Conservation (phyloP, 768 basidiomycete species). For the Tylopilus cervinicoccineus region DNA sequence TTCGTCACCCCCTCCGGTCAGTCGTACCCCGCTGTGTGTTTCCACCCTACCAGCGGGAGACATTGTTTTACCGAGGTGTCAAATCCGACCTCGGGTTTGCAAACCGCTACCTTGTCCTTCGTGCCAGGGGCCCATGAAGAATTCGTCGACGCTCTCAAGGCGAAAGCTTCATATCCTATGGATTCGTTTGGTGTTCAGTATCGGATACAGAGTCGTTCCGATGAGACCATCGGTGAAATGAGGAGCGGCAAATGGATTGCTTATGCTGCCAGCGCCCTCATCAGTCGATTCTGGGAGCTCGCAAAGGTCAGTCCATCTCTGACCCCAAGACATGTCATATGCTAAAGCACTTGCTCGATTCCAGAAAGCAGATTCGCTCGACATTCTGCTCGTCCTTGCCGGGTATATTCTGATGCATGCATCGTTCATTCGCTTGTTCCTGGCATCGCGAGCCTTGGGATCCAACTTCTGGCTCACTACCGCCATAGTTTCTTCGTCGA, state of each 20-base stretch:
- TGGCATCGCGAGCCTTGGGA: slow-evolving; percentile 83
- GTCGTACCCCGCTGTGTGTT: slow-evolving; percentile 51
- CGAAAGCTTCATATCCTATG: slow-evolving; percentile 24
- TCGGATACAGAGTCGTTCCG: slow-evolving; percentile 44
- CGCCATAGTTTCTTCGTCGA: slow-evolving; percentile 75
- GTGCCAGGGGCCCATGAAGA: slow-evolving; percentile 45
- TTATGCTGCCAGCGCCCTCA: slow-evolving; percentile 73
- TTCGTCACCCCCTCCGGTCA: slow-evolving; percentile 41
- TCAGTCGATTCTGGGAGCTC: slow-evolving; percentile 81
- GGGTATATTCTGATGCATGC: slow-evolving; percentile 96
- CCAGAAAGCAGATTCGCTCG: slow-evolving; percentile 90
- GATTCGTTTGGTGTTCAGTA: slow-evolving; percentile 46
- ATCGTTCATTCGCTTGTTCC: slow-evolving; percentile 88
- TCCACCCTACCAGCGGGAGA: slow-evolving; percentile 30
- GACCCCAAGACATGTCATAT: neutral
- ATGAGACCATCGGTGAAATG: slow-evolving; percentile 63
- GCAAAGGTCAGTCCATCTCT: slow-evolving; percentile 54
- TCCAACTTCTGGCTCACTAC: slow-evolving; percentile 63
- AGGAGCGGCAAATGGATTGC: slow-evolving; percentile 84
- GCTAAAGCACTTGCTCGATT: slow-evolving; percentile 15
- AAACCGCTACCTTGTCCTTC: slow-evolving; percentile 51
- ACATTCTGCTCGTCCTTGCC: slow-evolving; percentile 89
- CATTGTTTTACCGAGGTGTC: slow-evolving; percentile 41
- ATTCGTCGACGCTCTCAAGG: slow-evolving; percentile 41
- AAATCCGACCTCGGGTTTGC: slow-evolving; percentile 33